Base-by-base conservation (phyloP, 352 stramenopile species). In the Phytophthora ohioensis region DNA sequence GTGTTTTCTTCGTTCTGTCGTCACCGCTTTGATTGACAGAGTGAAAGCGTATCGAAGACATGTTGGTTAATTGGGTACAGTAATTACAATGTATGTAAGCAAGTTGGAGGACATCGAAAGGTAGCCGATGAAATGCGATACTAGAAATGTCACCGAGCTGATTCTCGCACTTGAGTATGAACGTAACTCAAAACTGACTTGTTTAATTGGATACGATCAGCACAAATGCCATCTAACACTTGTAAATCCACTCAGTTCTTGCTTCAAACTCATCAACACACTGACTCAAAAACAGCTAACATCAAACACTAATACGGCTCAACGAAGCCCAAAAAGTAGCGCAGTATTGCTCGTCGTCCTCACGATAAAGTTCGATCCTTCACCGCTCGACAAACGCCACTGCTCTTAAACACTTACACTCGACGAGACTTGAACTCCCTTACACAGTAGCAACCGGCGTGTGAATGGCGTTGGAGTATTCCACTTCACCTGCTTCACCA, bases 391-490 rank as follows among this genome's bases (percentile, higher is more conserved):
- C 46, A 49, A 51, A 43, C 27, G 34, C 9, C 41, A 46, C 36
- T 30, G 13, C 10, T 68, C 52, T 58, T 42, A 49, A 63, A 49
- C 67, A 53, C 31, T 60, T 53, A 39, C 13, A 57, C 30, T 27
- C 3, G 32, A 51, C 17, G 4, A 47, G 30, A 31, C 53, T 17
- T n/a, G 13, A 31, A 4, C 34, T 75, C 58, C 7, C 42, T 75
- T 64, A 68, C 32, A 62, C 63, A 4, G 64, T 27, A 49, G 39
- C 54, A 9, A 43, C 59, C 10, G 61, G 67, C 6, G 59, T 58
- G 52, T 59, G 42, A 21, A 76, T 58, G 27, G 55, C 59, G 69
- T 76, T 42, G 32, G 47, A 81, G 68, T 34, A 57, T 10, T 58
- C 48, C 12, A 46, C 34, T 17, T 67, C 47, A 15, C 17, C 8